phyloP scores from a whole-genome alignment of 306 rosid genomes.

The Mucuna pruriens region DNA sequence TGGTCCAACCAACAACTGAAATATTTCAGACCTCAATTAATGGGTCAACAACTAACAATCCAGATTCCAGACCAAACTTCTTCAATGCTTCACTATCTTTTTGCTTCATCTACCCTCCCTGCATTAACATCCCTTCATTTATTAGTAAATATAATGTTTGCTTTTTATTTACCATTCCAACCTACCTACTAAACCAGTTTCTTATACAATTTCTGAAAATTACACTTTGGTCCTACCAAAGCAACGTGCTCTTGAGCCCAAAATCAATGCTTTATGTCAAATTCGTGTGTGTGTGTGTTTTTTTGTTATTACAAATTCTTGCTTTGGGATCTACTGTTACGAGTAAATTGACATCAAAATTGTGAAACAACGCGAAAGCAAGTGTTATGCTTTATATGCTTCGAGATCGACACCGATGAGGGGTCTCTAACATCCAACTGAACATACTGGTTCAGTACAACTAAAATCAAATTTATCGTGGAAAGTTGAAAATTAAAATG shows the following conservation, averaged over 20 bases:
- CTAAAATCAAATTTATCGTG: no score
- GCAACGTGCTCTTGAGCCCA: background rate
- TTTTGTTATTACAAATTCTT: no score
- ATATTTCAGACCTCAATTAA: background rate
- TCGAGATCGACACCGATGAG: no score
- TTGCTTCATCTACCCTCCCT: background rate
- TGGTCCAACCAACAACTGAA: constrained; percentile 1
- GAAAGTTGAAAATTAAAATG: no score
- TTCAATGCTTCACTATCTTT: background rate
- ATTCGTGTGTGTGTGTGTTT: no score
- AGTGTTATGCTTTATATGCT: no score
- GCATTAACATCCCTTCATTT: background rate
- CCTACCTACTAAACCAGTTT: background rate
- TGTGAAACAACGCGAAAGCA: no score
- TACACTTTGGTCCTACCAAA: background rate
- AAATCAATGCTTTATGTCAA: background rate
- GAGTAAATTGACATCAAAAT: no score
- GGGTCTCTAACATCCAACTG: no score
- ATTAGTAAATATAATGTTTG: background rate
- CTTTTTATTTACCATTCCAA: background rate
- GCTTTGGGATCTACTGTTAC: no score
- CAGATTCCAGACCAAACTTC: background rate
- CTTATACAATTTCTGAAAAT: background rate
- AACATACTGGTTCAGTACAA: no score
- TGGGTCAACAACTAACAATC: constrained; percentile 1